A percentile compares a stretch with the other conserved stretches of the same genome.
Conservation (phyloP, 805 yeast species). For the Candida ovalis region DNA sequence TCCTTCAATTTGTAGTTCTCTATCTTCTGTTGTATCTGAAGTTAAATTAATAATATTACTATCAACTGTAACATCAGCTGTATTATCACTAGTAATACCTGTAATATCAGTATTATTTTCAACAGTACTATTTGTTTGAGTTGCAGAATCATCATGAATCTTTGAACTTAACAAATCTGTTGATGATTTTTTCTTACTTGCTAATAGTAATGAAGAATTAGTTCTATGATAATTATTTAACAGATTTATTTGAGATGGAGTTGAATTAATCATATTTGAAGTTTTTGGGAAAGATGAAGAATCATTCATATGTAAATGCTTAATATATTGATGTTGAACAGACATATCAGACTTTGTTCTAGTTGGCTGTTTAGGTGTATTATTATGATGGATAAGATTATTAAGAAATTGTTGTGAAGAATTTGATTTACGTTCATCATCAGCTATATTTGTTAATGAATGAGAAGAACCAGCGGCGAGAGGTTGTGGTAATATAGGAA, state of each 20-base stretch:
- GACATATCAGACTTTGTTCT: conserved; percentile 18
- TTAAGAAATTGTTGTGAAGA: background rate
- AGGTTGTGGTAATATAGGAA: conserved; percentile 28
- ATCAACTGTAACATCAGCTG: background rate
- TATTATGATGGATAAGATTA: background rate
- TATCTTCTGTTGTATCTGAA: background rate
- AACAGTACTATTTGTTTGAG: too few relatives aligned
- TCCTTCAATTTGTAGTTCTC: background rate
- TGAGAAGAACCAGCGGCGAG: background rate
- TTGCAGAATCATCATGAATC: background rate
- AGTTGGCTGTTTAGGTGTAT: background rate
- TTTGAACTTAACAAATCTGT: conserved; percentile 7
- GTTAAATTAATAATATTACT: too few relatives aligned
- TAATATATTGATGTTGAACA: conserved; percentile 23
- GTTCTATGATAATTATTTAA: conserved; percentile 24
- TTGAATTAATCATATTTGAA: conserved; percentile 22
- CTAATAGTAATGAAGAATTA: conserved; percentile 15
- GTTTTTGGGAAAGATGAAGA: conserved; percentile 31
- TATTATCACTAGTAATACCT: background rate
- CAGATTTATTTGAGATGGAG: conserved; percentile 27
- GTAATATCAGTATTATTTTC: background rate
- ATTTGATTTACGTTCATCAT: conserved; percentile 1
- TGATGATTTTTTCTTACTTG: conserved; percentile 5
- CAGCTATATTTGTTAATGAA: background rate
- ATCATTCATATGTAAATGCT: conserved; percentile 28